Conservation (phyloP, 176 grass and related monocot species). For the Oryza glumipatula region DNA sequence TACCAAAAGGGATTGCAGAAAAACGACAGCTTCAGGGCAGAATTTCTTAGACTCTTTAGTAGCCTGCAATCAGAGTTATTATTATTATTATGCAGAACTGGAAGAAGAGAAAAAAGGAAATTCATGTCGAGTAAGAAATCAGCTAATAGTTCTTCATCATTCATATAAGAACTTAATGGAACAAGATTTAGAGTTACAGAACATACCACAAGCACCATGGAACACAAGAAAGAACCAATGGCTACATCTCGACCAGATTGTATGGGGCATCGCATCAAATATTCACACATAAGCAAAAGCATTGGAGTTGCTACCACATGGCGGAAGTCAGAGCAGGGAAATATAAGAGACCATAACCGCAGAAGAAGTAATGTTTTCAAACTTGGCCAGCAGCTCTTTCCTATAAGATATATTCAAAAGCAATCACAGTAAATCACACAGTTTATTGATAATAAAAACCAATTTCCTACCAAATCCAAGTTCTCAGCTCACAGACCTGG, state of each 20-base stretch:
- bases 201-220: slow-evolving; percentile 79
- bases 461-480: slow-evolving; percentile 36
- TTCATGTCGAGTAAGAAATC: slow-evolving; percentile 10
- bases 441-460: slow-evolving; percentile 29
- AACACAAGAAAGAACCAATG: slow-evolving; percentile 94
- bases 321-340: slow-evolving; percentile 86
- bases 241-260: slow-evolving; percentile 75
- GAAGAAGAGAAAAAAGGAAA: neutral
- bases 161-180: slow-evolving; percentile 16
- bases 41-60: slow-evolving; percentile 93
- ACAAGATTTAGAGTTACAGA: slow-evolving; percentile 26
- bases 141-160: neutral
- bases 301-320: slow-evolving; percentile 85
- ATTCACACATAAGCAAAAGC: slow-evolving; percentile 87
- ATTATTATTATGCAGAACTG: neutral
- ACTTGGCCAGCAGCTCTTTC: slow-evolving; percentile 83
- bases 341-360: slow-evolving; percentile 94
- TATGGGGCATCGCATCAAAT: slow-evolving; percentile 89
- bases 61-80: slow-evolving; percentile 51
- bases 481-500: slow-evolving; percentile 59
- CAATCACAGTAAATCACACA: slow-evolving; percentile 3
- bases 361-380: slow-evolving; percentile 87
- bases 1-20: slow-evolving; percentile 78
- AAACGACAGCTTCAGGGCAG: slow-evolving; percentile 80
- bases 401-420: slow-evolving; percentile 50